Conservation (phyloP, 306 rosid species). For the Begonia loranthoides region DNA sequence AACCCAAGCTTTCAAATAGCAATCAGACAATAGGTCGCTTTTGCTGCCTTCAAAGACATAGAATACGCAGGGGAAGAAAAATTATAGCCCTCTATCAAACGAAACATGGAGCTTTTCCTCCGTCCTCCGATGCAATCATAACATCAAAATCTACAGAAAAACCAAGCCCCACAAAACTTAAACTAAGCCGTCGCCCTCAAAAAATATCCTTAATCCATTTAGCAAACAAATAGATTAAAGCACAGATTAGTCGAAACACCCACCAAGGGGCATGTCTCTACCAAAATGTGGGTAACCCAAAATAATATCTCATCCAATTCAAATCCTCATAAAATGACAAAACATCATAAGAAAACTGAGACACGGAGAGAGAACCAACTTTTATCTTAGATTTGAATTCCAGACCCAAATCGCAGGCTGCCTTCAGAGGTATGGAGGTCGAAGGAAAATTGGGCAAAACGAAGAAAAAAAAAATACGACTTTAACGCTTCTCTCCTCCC, state of each 20-base stretch:
- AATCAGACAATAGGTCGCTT: too few species aligned
- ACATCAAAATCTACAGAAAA: too few species aligned
- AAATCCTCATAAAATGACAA: slow-evolving; percentile 18
- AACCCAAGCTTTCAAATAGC: too few species aligned
- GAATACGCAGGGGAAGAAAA: too few species aligned
- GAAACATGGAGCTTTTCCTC: too few species aligned
- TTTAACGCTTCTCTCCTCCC: slow-evolving; percentile 11
- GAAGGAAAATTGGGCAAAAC: slow-evolving; percentile 6
- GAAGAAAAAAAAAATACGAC: slow-evolving; percentile 20
- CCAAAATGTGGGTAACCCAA: slow-evolving; percentile 22
- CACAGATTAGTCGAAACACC: slow-evolving; percentile 13
- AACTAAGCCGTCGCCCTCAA: neutral
- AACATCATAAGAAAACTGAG: slow-evolving; percentile 12
- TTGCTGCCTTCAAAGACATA: too few species aligned
- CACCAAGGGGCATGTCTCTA: slow-evolving; percentile 13
- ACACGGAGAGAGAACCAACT: slow-evolving; percentile 14
- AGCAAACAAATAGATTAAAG: slow-evolving; percentile 6
- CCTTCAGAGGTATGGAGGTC: slow-evolving; percentile 8
- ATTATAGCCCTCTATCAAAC: too few species aligned
- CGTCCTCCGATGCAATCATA: too few species aligned
- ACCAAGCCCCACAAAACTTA: too few species aligned
- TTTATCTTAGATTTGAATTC: slow-evolving; percentile 24
- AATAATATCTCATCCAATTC: slow-evolving; percentile 18
- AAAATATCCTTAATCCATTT: slow-evolving; percentile 4
- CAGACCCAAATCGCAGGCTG: slow-evolving; percentile 14